Percentiles rank a stretch among this genome's conserved stretches.
Evolutionary conservation across 257 asterid genomes (phyloP).

Genomic region (Cinchona pubescens): DNA sequence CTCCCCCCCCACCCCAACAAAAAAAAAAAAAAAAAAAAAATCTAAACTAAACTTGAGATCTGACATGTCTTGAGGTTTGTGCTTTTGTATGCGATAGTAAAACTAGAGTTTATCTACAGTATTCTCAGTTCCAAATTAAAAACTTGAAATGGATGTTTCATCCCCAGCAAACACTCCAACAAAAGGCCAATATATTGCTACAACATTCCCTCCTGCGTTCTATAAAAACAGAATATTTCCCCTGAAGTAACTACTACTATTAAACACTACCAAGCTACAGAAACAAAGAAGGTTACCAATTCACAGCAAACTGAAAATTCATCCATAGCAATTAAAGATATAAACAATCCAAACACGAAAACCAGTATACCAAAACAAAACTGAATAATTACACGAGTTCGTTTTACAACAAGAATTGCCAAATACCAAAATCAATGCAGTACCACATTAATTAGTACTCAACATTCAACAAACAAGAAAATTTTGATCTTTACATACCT

Average conservation of each 20-base stretch:
- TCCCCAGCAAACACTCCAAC: not conserved
- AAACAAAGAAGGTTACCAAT: not conserved
- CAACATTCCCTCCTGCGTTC: too few relatives aligned
- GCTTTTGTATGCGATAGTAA: not conserved
- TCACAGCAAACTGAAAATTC: not conserved
- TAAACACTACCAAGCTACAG: not conserved
- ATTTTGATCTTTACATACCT: constrained; percentile 10
- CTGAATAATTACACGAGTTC: constrained; percentile 9
- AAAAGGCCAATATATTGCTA: too few relatives aligned
- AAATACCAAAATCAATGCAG: constrained; percentile 3
- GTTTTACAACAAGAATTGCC: not conserved
- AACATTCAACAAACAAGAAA: not conserved
- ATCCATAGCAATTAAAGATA: not conserved
- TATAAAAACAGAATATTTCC: not conserved
- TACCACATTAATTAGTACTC: not conserved
- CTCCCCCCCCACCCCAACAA: not conserved
- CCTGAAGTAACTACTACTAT: not conserved
- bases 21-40: too few relatives aligned
- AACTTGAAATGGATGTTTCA: not conserved
- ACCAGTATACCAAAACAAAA: not conserved
- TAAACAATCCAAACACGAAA: not conserved
- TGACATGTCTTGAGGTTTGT: too few relatives aligned
- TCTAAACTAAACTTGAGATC: too few relatives aligned
- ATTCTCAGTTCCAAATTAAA: not conserved
- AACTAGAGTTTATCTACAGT: not conserved